phyloP scores from a whole-genome alignment of 345 rosid genomes.

The Salix caprea region DNA sequence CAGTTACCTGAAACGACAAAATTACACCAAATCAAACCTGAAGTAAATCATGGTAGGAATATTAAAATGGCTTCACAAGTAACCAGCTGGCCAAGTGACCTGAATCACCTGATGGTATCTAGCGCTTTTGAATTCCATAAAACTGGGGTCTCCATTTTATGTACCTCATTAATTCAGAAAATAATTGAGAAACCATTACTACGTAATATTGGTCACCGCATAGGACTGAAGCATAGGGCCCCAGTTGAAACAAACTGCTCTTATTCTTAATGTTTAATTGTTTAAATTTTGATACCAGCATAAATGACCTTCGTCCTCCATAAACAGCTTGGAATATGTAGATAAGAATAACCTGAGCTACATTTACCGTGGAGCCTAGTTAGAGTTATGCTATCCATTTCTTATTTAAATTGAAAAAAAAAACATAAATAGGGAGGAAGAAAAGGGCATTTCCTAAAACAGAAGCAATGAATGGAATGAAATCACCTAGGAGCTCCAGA shows the following conservation, averaged over 20 bases:
- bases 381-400: neutral
- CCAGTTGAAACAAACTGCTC: neutral
- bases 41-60: neutral
- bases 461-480: neutral
- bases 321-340: neutral
- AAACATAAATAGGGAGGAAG: neutral
- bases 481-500: neutral
- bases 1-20: constrained; percentile 60
- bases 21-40: constrained; percentile 9
- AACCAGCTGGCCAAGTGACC: neutral
- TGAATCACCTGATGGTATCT: neutral
- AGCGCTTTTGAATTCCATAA: neutral
- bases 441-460: neutral
- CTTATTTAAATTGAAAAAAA: neutral
- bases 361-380: neutral
- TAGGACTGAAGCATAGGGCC: neutral
- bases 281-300: neutral
- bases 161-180: neutral
- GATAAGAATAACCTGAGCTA: neutral
- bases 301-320: neutral
- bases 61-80: neutral
- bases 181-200: neutral
- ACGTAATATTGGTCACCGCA: neutral
- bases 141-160: neutral
- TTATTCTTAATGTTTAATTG: neutral